Evolutionary conservation across 164 flowering plant species (phyloP), one percentile per base, ranked within the genome.

Genomic region (Vitis riparia): DNA sequence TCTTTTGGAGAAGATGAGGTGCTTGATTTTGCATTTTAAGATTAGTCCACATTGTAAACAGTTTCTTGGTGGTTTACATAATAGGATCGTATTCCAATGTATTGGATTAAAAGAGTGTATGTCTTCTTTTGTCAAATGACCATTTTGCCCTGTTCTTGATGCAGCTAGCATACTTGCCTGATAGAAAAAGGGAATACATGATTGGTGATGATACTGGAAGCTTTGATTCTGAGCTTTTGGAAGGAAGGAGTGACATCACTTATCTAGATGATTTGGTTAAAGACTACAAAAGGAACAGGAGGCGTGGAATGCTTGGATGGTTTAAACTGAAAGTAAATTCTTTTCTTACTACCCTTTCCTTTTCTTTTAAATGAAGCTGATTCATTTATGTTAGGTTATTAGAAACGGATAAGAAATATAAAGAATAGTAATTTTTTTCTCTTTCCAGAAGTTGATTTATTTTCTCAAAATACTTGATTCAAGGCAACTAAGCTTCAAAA

Each of bases 1-100:
- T 88, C 94, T 55, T 83, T 87, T 78, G 93, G 89, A 62, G 95
- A 93, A 85, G 97, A 93, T 80, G 93, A 90, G 89, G 98, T 90
- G 37, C 62, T 78, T 68, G 14, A 48, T 68, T 70, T 63, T 23
- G 17, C 48, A 16, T 60, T 51, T 65, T 76, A 37, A 48, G 29
- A 51, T 56, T 37, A 59, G 56, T 64, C 72, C 72, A 55, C 19
- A 10, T 44, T 59, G 17, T 23, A 58, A 49, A 47, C 44, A n/a
- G 61, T 66, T 70, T 32, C 63, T 59, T 55, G 48, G 63, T 52
- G 10, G 47, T 65, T 48, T 27, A 27, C 53, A 11, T 2, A 14
- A 63, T 48, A 9, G 11, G 47, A 63, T 14, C 44, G 32, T 48
- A 47, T 64, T 27, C 60, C 47, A 14, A 49, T 71, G 66, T 44